Percentiles rank a stretch among this genome's conserved stretches.
Conservation (phyloP, 306 rosid genomes). For the Quercus dentata region DNA sequence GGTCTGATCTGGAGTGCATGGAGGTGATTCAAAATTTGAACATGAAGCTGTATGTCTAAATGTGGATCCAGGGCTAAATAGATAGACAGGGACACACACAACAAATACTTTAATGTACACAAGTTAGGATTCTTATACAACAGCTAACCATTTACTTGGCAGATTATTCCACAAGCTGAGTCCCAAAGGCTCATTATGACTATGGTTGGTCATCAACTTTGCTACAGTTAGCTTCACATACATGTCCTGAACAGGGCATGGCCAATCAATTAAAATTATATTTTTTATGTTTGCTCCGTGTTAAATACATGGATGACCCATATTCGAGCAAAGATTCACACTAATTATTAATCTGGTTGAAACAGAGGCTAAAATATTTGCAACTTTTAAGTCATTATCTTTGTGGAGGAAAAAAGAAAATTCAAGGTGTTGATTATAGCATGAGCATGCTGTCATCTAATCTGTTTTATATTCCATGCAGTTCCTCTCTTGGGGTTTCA, state of each 20-base stretch:
- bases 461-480: not conserved
- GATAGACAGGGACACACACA: not conserved
- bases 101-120: not conserved
- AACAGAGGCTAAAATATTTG: not conserved
- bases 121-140: not conserved
- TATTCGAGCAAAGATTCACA: not conserved
- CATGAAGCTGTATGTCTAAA: not conserved
- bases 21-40: not conserved
- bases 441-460: not conserved
- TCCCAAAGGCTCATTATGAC: not conserved
- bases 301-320: not conserved
- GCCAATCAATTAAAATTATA: not conserved
- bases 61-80: conserved; percentile 4
- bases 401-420: not conserved
- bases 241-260: not conserved
- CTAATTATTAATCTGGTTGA: not conserved
- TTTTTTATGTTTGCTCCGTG: not conserved
- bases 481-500: not conserved
- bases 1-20: not conserved
- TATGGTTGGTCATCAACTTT: conserved; percentile 1
- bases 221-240: not conserved
- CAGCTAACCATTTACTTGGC: not conserved
- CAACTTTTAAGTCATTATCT: not conserved
- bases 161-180: conserved; percentile 7
- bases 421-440: not conserved